Conservation (phyloP, 768 basidiomycete species). For the Hemileccinum rubropunctum region DNA sequence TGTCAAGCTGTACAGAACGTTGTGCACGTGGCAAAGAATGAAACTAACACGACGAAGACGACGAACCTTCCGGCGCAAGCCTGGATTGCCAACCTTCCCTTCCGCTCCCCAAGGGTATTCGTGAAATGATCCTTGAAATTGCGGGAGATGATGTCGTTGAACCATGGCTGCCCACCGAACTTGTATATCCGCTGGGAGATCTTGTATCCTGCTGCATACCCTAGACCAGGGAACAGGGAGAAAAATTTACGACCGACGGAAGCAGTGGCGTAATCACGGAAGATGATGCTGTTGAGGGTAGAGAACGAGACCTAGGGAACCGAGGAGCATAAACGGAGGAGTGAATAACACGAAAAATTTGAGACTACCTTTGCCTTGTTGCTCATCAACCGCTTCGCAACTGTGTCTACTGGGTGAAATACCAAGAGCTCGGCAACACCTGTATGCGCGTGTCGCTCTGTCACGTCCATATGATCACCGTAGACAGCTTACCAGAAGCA, state of each 20-base stretch:
- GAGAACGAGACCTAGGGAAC: slow-evolving; percentile 54
- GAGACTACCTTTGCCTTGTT: slow-evolving; percentile 77
- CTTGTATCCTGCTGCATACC: slow-evolving; percentile 99
- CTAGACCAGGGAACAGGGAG: slow-evolving; percentile 96
- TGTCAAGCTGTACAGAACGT: slow-evolving; percentile 45
- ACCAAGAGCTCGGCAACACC: slow-evolving; percentile 93
- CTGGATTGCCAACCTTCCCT: slow-evolving; percentile 95
- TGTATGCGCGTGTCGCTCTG: slow-evolving; percentile 27
- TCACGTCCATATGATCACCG: too few relatives aligned
- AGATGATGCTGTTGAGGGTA: slow-evolving; percentile 75
- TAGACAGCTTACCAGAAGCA: slow-evolving; percentile 61
- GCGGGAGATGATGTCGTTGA: slow-evolving; percentile 85
- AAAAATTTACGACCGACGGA: slow-evolving; percentile 66
- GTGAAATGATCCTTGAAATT: slow-evolving; percentile 83
- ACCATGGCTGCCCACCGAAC: slow-evolving; percentile 98
- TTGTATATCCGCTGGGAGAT: slow-evolving; percentile 93
- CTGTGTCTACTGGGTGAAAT: slow-evolving; percentile 95
- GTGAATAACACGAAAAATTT: neutral
- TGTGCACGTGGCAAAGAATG: neutral
- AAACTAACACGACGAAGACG: slow-evolving; percentile 15
- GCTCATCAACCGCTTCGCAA: slow-evolving; percentile 98
- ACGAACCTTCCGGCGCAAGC: slow-evolving; percentile 88
- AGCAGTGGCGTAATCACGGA: slow-evolving; percentile 77
- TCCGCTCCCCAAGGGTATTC: slow-evolving; percentile 86
- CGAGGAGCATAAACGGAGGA: neutral